Conservation (phyloP, 116 monocot species). For the Iris pallida region DNA sequence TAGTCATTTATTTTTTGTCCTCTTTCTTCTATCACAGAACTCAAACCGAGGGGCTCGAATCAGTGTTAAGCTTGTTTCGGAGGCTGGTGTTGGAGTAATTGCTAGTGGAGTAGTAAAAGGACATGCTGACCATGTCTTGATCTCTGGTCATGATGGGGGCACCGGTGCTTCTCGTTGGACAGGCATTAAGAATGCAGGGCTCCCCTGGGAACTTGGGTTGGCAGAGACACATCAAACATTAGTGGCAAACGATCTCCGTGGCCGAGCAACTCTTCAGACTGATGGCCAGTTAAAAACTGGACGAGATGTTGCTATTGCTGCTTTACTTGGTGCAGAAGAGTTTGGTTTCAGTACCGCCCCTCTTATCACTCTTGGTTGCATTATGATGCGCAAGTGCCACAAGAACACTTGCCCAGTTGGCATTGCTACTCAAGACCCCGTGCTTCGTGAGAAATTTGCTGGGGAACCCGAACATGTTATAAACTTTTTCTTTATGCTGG, state of each 20-base stretch:
- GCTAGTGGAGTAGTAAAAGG: slow-evolving; percentile 99
- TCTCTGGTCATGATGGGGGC: slow-evolving; percentile 97
- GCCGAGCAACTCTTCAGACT: slow-evolving; percentile 87
- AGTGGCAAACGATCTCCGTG: slow-evolving; percentile 91
- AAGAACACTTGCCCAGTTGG: slow-evolving; percentile 47
- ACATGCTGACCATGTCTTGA: slow-evolving; percentile 95
- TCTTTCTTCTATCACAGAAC: slow-evolving; percentile 43
- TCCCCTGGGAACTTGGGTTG: slow-evolving; percentile 99
- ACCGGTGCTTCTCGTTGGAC: slow-evolving; percentile 99
- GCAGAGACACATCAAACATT: slow-evolving; percentile 98
- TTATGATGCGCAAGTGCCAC: slow-evolving; percentile 67
- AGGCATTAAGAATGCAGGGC: slow-evolving; percentile 94
- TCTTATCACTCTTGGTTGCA: slow-evolving; percentile 93
- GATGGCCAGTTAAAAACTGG: slow-evolving; percentile 99
- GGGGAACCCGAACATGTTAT: slow-evolving; percentile 52
- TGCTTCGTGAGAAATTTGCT: slow-evolving; percentile 39
- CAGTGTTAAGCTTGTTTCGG: slow-evolving; percentile 96
- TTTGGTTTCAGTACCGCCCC: slow-evolving; percentile 99
- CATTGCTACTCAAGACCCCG: slow-evolving; percentile 50
- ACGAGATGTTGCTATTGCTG: slow-evolving; percentile 91
- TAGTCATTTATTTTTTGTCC: neutral
- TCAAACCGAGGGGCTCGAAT: slow-evolving; percentile 89
- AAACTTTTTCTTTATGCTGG: slow-evolving; percentile 57
- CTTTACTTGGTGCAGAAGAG: slow-evolving; percentile 93
- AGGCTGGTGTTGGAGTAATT: slow-evolving; percentile 95